Base-by-base conservation (phyloP, 1,284 basidiomycete species). In the Rhizoctonia solani region DNA sequence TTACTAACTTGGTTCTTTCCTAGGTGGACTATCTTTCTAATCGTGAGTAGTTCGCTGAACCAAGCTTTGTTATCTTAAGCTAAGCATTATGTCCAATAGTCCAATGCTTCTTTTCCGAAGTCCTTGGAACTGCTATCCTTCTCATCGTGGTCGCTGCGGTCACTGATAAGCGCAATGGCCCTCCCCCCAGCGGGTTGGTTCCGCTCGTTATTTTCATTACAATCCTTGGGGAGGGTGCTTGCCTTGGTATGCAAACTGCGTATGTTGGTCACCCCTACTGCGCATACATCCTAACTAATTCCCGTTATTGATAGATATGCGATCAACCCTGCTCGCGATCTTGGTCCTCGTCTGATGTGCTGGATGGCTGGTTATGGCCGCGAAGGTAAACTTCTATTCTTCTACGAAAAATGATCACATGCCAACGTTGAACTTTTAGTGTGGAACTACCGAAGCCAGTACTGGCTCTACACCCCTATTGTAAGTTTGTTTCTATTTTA, bases 391-490 rank as follows among this genome's bases (percentile, higher is more conserved):
- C 32, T 55, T 19, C 30, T n/a, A 37, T 13, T 75, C 1, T 76
- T 73, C 70, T 74, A 52, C 16, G 69, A 70, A 30, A 32, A 56
- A 34, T 19, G 68, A 19, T 41, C 29, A 41, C n/a, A 29, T 56
- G 25, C 47, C 54, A 79, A 58, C 19, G 32, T 30, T 25, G 5
- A 21, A 14, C 54, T 32, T 55, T 19, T 34, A 50, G 66, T 58
- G 21, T 68, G 42, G 66, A 49, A 67, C 56, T 69, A 47, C 30
- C 69, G 54, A 11, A 81, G 79, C 72, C 87, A 88, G 69, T 92
- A 90, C 73, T 92, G 88, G 88, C 69, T 90, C 14, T 92, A 90
- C 90, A 87, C 86, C 71, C 84, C 87, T 13, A 70, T 86, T 11
- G 75, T 89, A 66, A 29, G 69, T 19, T 34, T 34, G 32, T 4